Base-by-base conservation (phyloP, 495 filamentous ascomycete species). In the Aspergillus leporis region DNA sequence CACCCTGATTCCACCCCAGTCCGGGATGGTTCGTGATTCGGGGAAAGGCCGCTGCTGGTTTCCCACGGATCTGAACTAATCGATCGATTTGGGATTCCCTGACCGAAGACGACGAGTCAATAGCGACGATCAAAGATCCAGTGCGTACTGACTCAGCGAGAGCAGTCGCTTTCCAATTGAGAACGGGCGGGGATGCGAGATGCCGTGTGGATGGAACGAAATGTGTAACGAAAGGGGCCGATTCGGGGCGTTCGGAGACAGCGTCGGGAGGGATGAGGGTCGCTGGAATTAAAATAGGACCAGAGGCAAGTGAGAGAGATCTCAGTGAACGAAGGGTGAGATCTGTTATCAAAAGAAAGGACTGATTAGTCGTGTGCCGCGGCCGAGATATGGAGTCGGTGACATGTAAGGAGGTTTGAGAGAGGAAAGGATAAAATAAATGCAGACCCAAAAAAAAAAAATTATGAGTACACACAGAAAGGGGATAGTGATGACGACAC, bases 301-400 rank as follows among this genome's bases (percentile, higher is more conserved):
- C 38, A 16, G 10, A 28, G 21, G 25, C 36, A 40, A 21, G 16
- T 31, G 47, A 32, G 21, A 9, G 38, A 43, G 59, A 61, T 56
- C 53, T 61, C 59, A 53, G 49, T 56, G 40, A 53, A 38, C 53
- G 59, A 61, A 53, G 40, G 59, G 53, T 50, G 52, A 51, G 58
- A 61, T 54, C 47, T 61, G 36, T 53, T 21, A 23, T 47, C 21
- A 22, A 47, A 22, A 48, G 45, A 51, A 52, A 53, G 49, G 51
- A 52, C 21, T 53, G 48, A 58, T 58, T 58, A 58, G 56, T 38
- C 36, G 49, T 52, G 25, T 61, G 31, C 53, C 53, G 53, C 46
- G 49, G 38, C 28, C 51, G 56, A 48, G 32, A 31, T 38, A 25
- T 46, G 38, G 50, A 46, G 38, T 40, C 34, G 47, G 48, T 25